Conservation (phyloP, 73 alveolate genomes). For the Halteria grandinella region DNA sequence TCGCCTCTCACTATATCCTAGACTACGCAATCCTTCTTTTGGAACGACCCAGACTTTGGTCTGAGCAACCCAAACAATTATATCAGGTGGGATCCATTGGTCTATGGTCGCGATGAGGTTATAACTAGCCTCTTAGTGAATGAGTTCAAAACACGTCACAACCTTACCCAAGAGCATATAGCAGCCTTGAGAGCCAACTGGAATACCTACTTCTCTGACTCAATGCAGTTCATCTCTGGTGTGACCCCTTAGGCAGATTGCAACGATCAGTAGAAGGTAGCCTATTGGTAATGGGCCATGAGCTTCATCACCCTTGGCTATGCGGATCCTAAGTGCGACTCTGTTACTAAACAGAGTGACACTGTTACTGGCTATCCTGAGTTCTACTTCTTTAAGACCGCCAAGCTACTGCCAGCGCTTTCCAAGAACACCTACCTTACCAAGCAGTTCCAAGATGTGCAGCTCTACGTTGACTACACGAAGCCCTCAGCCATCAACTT, state of each 20-base stretch:
- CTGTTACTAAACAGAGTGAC: conserved; percentile 40
- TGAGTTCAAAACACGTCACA: conserved; percentile 30
- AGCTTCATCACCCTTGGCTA: conserved; percentile 29
- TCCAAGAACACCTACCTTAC: not conserved
- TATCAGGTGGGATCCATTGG: conserved; percentile 36
- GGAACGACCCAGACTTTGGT: conserved; percentile 39
- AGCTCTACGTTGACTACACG: conserved; percentile 10
- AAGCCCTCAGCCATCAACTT: not conserved
- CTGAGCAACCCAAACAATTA: not conserved
- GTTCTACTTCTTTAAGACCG: conserved; percentile 41
- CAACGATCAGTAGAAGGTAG: conserved; percentile 34
- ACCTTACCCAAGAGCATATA: conserved; percentile 21
- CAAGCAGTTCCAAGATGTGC: conserved; percentile 6
- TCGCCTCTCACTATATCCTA: not conserved
- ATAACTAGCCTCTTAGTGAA: not conserved
- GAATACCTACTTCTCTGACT: not conserved
- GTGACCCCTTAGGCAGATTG: not conserved
- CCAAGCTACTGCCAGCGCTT: not conserved
- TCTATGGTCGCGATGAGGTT: not conserved
- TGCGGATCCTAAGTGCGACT: conserved; percentile 24
- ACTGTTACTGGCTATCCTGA: conserved; percentile 66
- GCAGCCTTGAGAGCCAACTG: not conserved
- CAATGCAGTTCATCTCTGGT: conserved; percentile 2
- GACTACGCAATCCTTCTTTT: conserved; percentile 12
- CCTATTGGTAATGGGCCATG: conserved; percentile 64